Evolutionary conservation across 371 early-diverging fungal species (phyloP).

Genomic region (Lichtheimia ornata): DNA sequence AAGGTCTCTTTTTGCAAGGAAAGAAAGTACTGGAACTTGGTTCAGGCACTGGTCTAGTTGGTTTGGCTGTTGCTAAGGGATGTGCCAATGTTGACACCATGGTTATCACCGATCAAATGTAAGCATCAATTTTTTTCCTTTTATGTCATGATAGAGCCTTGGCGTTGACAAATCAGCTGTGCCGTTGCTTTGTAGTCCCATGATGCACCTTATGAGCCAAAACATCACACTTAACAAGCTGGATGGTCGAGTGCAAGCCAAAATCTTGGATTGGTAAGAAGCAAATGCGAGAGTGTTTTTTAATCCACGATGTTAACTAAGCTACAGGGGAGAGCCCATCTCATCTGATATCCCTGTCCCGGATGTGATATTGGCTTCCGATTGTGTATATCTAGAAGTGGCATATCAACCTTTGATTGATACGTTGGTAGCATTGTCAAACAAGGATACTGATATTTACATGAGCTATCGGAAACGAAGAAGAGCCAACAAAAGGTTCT

Average conservation of each 20-base stretch:
- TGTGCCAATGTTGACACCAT: conserved; percentile 29
- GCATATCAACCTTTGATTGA: conserved; percentile 47
- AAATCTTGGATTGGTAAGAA: conserved; percentile 43
- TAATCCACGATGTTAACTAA: neutral
- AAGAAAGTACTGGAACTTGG: conserved; percentile 42
- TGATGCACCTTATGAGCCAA: conserved; percentile 44
- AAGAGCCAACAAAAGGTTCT: conserved; percentile 53
- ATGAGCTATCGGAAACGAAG: conserved; percentile 44
- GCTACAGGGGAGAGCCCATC: conserved; percentile 35
- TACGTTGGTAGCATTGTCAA: conserved; percentile 30
- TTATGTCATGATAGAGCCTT: neutral
- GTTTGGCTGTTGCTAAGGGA: conserved; percentile 38
- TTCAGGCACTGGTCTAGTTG: conserved; percentile 52
- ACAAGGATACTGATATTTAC: conserved; percentile 36
- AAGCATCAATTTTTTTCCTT: conserved; percentile 6
- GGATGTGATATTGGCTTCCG: conserved; percentile 51
- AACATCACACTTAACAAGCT: conserved; percentile 37
- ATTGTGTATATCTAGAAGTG: conserved; percentile 51
- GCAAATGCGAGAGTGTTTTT: neutral
- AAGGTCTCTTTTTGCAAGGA: conserved; percentile 17
- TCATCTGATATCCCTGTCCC: conserved; percentile 11
- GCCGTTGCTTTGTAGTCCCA: conserved; percentile 33
- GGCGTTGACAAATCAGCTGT: neutral
- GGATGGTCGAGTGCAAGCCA: conserved; percentile 16
- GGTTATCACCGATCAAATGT: conserved; percentile 47